A percentile compares a stretch with the other conserved stretches of the same genome.
Evolutionary conservation across 2,329 filamentous ascomycete genomes (phyloP).

Genomic region (Diaporthe sp.): DNA sequence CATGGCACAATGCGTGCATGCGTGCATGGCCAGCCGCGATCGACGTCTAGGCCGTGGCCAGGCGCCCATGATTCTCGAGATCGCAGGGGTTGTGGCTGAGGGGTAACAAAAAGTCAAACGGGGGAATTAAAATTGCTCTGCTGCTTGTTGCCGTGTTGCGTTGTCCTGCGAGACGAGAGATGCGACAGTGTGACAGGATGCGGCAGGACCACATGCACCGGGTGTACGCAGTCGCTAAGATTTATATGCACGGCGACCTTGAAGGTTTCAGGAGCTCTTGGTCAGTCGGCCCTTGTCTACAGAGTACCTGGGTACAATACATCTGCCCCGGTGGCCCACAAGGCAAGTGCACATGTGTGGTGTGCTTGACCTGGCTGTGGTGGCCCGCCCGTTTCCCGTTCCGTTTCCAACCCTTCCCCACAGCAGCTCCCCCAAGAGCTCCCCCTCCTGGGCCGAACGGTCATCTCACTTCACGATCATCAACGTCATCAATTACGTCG

Average conservation of each 20-base stretch:
- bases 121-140: not conserved
- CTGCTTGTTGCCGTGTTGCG: not conserved
- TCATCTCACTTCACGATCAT: slow-evolving; percentile 31
- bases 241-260: slow-evolving; percentile 10
- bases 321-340: not conserved
- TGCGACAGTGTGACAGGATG: not conserved
- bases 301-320: too few relatives aligned
- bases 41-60: not conserved
- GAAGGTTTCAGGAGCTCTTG: slow-evolving; percentile 18
- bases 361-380: not conserved
- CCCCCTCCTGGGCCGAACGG: slow-evolving; percentile 23
- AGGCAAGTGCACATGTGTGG: not conserved
- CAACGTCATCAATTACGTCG: slow-evolving; percentile 37
- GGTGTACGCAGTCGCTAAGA: not conserved
- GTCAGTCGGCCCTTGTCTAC: not conserved
- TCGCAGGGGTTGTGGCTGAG: slow-evolving; percentile 19
- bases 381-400: not conserved
- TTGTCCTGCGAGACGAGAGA: not conserved
- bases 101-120: slow-evolving; percentile 19
- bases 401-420: not conserved
- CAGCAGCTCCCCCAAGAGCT: not conserved
- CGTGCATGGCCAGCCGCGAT: not conserved
- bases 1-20: too few relatives aligned
- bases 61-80: not conserved
- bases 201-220: not conserved